Base-by-base conservation (phyloP, 805 yeast species). In the Starmerella gropengiesseri region DNA sequence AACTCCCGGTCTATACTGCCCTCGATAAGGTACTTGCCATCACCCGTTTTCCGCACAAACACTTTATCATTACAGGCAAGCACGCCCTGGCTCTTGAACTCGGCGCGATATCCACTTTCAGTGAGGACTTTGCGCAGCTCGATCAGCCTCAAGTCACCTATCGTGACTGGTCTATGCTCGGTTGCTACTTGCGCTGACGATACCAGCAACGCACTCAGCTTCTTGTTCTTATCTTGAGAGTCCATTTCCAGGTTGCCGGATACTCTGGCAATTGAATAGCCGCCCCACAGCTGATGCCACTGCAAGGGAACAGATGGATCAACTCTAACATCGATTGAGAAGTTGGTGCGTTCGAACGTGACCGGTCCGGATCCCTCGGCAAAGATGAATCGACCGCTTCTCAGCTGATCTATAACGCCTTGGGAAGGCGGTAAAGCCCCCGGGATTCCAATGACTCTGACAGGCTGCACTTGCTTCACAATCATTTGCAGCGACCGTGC, bases 21-120 rank as follows among this genome's bases (percentile, higher is more conserved):
- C 53, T 89, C 95, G 12, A 91, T 77, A 4, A 80, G 65, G n/a
- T 89, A 71, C 54, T 80, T 80, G 33, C 95, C 94, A 37, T 84
- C 85, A 32, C 73, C 78, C 3, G 81, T 68, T 57, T 89, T 89
- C 42, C 84, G 66, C 7, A 91, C 75, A 1, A 83, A 78, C 14
- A 91, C 73, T 40, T 66, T 66, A 43, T 80, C 81, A 55, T 87
- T 87, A 33, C 93, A 81, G 12, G 87, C 94, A 30, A 91, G 65
- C 0, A 86, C 77, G 58, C 97, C 97, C 59, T 86, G 95, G 42
- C 95, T 93, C 60, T 81, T 77, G 59, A 89, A 85, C 56, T 87
- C 95, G 1, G 94, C 95, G 40, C 66, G 68, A 54, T 81, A 74
- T 37, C 83, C 81, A 43, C 64, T 61, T 5, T 68, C 64, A 23